A percentile compares a stretch with the other conserved stretches of the same genome.
Evolutionary conservation across 169 alveolate species (phyloP).

Genomic region (Plasmodium chabaudi): DNA sequence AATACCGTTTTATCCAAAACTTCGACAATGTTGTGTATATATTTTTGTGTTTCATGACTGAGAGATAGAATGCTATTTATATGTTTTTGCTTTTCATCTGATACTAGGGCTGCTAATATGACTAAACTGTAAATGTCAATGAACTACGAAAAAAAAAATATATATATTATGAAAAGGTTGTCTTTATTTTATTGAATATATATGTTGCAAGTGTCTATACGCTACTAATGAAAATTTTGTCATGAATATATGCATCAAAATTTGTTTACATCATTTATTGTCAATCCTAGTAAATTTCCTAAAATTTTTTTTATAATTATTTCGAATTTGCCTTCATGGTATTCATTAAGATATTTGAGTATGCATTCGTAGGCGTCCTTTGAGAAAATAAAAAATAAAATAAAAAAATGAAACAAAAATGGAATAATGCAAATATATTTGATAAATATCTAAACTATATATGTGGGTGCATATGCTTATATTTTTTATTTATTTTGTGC

Average conservation of each 20-base stretch:
- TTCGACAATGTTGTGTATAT: constrained; percentile 68
- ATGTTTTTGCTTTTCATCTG: constrained; percentile 72
- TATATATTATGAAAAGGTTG: background rate
- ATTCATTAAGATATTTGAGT: constrained; percentile 64
- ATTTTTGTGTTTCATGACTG: constrained; percentile 75
- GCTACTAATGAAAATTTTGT: background rate
- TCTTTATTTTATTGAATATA: background rate
- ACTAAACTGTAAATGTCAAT: constrained; percentile 69
- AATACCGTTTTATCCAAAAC: constrained; percentile 60
- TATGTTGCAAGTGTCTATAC: background rate
- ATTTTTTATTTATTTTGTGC: background rate
- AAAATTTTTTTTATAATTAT: constrained; percentile 37
- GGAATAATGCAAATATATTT: background rate
- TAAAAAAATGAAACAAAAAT: background rate
- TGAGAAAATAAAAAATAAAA: background rate
- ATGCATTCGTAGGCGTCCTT: constrained; percentile 71
- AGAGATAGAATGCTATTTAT: constrained; percentile 63
- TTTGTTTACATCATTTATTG: constrained; percentile 36
- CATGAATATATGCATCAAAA: background rate
- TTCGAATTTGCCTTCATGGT: constrained; percentile 68
- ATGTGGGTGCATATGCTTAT: background rate
- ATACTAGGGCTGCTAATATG: constrained; percentile 70
- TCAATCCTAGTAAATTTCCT: constrained; percentile 16
- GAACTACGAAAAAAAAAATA: constrained; percentile 20
- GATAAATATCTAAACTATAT: background rate